phyloP scores from a whole-genome alignment of 2,329 filamentous ascomycete genomes.

The Microcyclospora pomicola region DNA sequence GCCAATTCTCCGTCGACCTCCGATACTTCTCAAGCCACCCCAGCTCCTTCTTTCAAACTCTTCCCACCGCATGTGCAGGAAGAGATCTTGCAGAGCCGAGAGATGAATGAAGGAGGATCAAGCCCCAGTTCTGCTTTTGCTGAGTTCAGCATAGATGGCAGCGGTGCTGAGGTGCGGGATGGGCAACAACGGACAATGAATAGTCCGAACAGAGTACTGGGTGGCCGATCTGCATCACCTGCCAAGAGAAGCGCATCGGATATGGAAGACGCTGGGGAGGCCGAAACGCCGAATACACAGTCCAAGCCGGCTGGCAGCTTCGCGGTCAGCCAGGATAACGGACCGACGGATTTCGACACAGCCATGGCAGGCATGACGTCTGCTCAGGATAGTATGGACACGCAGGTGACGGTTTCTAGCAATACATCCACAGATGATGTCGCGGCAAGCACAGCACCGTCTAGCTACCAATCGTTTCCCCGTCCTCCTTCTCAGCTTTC shows the following conservation, averaged over 20 bases:
- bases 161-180: conserved; percentile 30
- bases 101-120: conserved; percentile 13
- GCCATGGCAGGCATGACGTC: conserved; percentile 11
- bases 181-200: conserved; percentile 11
- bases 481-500: too few species aligned
- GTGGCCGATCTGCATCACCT: conserved; percentile 35
- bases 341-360: conserved; percentile 7
- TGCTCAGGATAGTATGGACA: conserved; percentile 4
- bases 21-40: conserved; percentile 7
- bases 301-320: conserved; percentile 7
- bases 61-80: conserved; percentile 44
- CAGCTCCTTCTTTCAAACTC: conserved; percentile 25
- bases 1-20: conserved; percentile 10
- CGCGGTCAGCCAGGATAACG: conserved; percentile 2
- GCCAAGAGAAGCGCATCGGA: conserved; percentile 42
- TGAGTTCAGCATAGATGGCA: conserved; percentile 21
- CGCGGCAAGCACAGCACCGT: background rate
- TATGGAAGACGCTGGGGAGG: conserved; percentile 31
- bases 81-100: conserved; percentile 27
- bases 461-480: too few species aligned
- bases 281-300: conserved; percentile 2
- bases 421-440: conserved; percentile 2
- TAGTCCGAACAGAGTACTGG: conserved; percentile 9
- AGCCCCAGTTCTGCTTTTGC: conserved; percentile 19
- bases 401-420: conserved; percentile 2